Evolutionary conservation across 495 filamentous ascomycete genomes (phyloP).

Genomic region (Trichoderma reesei): DNA sequence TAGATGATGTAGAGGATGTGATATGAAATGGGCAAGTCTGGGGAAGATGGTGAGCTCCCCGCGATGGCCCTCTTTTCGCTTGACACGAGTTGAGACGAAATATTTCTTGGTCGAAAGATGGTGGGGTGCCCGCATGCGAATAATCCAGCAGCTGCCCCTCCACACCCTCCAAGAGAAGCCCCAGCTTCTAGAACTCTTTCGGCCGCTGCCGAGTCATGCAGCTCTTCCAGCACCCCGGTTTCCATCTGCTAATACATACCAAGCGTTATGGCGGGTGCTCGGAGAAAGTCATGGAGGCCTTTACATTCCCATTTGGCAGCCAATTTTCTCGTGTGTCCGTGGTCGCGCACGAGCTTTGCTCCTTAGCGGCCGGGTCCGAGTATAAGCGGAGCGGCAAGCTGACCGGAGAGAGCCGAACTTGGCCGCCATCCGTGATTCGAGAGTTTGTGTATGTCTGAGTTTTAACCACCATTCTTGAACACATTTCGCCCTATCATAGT

Average conservation of each 20-base stretch:
- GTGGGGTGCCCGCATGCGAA: background rate
- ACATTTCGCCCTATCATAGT: too few species aligned
- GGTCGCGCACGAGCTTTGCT: background rate
- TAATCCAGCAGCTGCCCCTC: background rate
- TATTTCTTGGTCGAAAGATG: background rate
- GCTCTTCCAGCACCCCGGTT: background rate
- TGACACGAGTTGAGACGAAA: background rate
- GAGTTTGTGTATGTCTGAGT: too few species aligned
- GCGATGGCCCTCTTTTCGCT: conserved; percentile 4
- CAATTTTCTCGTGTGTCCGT: background rate
- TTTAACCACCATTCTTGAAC: too few species aligned
- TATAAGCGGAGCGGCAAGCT: background rate
- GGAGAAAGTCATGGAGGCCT: background rate
- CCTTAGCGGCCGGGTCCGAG: background rate
- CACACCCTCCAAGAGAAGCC: background rate
- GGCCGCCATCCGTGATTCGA: too few species aligned
- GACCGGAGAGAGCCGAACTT: background rate
- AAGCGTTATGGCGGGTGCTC: background rate
- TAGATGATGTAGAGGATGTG: background rate
- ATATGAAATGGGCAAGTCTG: background rate
- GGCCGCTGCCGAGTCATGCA: conserved; percentile 3
- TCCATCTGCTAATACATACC: conserved; percentile 2
- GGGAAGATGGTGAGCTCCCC: background rate
- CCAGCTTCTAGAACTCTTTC: background rate
- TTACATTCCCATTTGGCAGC: background rate